phyloP scores from a whole-genome alignment of 352 stramenopile species.

The Globisporangium solare region DNA sequence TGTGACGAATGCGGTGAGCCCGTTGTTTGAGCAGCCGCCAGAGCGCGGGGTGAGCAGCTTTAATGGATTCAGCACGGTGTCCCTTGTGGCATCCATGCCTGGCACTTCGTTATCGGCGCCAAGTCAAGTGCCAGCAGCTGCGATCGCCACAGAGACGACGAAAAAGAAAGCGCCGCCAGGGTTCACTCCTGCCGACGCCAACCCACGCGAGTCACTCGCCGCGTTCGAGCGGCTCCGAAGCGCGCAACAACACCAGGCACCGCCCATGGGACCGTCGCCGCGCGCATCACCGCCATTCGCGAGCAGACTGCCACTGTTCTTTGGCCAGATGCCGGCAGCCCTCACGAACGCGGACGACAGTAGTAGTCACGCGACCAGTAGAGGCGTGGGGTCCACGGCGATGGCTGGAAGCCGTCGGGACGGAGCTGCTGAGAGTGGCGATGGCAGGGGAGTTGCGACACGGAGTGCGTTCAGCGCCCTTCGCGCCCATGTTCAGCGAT shows the following conservation, averaged over 20 bases:
- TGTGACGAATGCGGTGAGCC: not conserved
- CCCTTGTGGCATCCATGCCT: not conserved
- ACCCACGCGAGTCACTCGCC: constrained; percentile 37
- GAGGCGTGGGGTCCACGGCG: not conserved
- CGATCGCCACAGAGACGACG: not conserved
- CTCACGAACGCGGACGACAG: not conserved
- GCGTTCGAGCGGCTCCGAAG: constrained; percentile 41
- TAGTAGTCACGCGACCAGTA: not conserved
- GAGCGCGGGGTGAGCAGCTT: not conserved
- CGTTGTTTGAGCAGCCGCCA: not conserved
- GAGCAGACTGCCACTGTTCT: constrained; percentile 35
- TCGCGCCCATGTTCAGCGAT: not conserved
- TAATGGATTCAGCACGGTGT: not conserved
- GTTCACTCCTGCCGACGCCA: constrained; percentile 55
- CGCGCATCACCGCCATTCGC: constrained; percentile 1
- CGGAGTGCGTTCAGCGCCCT: not conserved
- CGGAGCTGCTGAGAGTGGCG: not conserved
- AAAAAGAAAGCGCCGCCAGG: constrained; percentile 40
- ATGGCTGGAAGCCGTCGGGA: not conserved
- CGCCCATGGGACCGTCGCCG: not conserved
- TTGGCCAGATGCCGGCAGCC: constrained; percentile 22
- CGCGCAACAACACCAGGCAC: not conserved
- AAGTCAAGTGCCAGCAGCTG: not conserved
- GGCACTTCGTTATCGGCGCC: not conserved
- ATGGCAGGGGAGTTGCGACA: not conserved